Percentiles rank a stretch among this genome's conserved stretches.
Evolutionary conservation across 192 early-diverging fungal species (phyloP).

Genomic region (Backusella australiensis): DNA sequence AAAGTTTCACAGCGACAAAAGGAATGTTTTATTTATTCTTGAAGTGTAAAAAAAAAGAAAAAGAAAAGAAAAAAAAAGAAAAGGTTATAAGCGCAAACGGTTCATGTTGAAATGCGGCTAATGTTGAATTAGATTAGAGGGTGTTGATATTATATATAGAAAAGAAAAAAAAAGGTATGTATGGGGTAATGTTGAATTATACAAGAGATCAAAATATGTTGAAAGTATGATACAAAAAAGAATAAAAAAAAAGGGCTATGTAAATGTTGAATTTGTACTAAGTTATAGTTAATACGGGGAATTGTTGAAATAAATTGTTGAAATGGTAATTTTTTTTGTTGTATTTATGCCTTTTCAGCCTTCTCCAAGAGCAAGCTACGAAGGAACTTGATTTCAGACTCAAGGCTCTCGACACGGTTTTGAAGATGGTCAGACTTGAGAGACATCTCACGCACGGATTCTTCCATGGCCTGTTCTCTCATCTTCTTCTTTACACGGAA

Average conservation of each 20-base stretch:
- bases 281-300: neutral
- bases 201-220: slow-evolving; percentile 8
- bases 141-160: neutral
- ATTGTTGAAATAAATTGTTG: slow-evolving; percentile 9
- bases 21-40: too few relatives aligned
- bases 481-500: slow-evolving; percentile 96
- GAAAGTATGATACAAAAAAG: slow-evolving; percentile 1
- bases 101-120: slow-evolving; percentile 18
- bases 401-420: slow-evolving; percentile 75
- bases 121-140: slow-evolving; percentile 16
- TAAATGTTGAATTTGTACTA: slow-evolving; percentile 4
- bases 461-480: slow-evolving; percentile 84
- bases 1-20: neutral
- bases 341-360: slow-evolving; percentile 37
- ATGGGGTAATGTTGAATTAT: slow-evolving; percentile 15
- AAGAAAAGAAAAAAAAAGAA: neutral
- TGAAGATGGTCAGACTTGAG: slow-evolving; percentile 71
- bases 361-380: slow-evolving; percentile 82
- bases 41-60: neutral
- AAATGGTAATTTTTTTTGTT: slow-evolving; percentile 2
- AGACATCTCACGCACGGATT: slow-evolving; percentile 75
- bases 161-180: slow-evolving; percentile 1
- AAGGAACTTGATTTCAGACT: slow-evolving; percentile 91
- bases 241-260: neutral
- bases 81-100: neutral